A percentile compares a stretch with the other conserved stretches of the same genome.
Conservation (phyloP, 208 protist species). For the Leishmania amazonensis region DNA sequence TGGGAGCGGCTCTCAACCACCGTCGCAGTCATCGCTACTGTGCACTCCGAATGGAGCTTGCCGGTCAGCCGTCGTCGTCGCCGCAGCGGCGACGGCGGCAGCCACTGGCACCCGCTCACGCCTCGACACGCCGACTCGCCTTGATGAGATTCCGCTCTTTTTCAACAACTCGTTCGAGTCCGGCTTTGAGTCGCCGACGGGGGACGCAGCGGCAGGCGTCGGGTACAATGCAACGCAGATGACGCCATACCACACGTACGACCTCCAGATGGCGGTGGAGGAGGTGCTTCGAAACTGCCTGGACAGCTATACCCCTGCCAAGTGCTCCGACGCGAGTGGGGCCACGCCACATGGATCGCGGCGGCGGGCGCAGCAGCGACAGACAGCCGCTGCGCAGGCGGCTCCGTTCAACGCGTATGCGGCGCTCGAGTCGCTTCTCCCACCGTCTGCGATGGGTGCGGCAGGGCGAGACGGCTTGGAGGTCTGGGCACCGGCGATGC, state of each 20-base stretch:
- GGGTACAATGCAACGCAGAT: background rate
- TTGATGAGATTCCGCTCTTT: slow-evolving; percentile 29
- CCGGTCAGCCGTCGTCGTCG: slow-evolving; percentile 11
- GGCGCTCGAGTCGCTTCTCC: slow-evolving; percentile 16
- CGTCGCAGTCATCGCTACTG: slow-evolving; percentile 16
- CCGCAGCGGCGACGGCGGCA: slow-evolving; percentile 10
- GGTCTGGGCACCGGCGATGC: slow-evolving; percentile 12
- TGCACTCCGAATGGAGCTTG: slow-evolving; percentile 28
- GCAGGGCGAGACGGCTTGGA: background rate
- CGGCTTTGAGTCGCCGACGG: slow-evolving; percentile 21
- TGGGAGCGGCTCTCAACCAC: background rate
- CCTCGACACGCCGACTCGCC: slow-evolving; percentile 22
- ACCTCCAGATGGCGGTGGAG: slow-evolving; percentile 33
- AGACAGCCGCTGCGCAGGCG: background rate
- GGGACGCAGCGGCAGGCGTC: background rate
- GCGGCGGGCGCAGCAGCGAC: slow-evolving; percentile 3
- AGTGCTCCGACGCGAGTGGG: slow-evolving; percentile 12
- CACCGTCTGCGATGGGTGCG: background rate
- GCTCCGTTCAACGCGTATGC: slow-evolving; percentile 11
- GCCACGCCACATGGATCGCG: slow-evolving; percentile 5
- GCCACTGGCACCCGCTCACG: background rate
- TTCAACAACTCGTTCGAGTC: slow-evolving; percentile 37
- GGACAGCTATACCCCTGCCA: slow-evolving; percentile 26
- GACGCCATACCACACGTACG: slow-evolving; percentile 18
- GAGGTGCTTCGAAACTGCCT: slow-evolving; percentile 38